Conservation (phyloP, 345 rosid genomes). For the Nasturtium officinale region DNA sequence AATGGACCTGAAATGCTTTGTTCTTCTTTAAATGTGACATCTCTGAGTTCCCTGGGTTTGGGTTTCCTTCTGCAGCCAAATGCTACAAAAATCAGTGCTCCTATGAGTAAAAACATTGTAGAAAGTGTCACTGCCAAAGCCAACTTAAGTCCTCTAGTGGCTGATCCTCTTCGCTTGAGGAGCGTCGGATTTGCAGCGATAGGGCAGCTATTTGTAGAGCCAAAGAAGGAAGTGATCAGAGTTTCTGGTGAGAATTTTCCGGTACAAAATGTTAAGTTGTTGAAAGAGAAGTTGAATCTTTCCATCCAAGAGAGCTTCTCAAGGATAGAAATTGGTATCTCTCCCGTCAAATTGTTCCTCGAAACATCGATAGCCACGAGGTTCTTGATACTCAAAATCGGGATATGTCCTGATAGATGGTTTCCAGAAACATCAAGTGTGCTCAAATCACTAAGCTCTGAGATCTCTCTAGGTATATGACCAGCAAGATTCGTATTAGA, state of each 20-base stretch:
- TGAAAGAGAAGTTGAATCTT: conserved; percentile 84
- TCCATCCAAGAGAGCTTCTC: conserved; percentile 63
- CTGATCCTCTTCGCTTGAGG: conserved; percentile 52
- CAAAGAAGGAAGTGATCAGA: conserved; percentile 57
- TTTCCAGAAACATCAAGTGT: conserved; percentile 79
- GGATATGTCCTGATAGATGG: conserved; percentile 67
- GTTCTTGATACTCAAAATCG: conserved; percentile 46
- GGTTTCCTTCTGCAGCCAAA: conserved; percentile 66
- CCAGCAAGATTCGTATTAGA: conserved; percentile 70
- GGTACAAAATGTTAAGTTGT: conserved; percentile 80
- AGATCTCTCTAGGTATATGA: conserved; percentile 61
- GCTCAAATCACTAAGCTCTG: conserved; percentile 52
- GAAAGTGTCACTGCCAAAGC: conserved; percentile 74
- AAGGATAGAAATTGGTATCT: conserved; percentile 60
- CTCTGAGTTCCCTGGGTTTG: conserved; percentile 58
- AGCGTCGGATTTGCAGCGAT: conserved; percentile 77
- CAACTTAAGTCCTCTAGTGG: conserved; percentile 57
- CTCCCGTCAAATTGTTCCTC: conserved; percentile 77
- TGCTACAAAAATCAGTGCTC: conserved; percentile 64
- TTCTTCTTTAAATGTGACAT: conserved; percentile 69
- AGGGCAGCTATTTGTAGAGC: conserved; percentile 74
- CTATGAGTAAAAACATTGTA: conserved; percentile 63
- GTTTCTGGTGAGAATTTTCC: conserved; percentile 51
- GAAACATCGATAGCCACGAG: conserved; percentile 77
- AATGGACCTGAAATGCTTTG: conserved; percentile 80